phyloP scores from a whole-genome alignment of 2,329 filamentous ascomycete species.

The Aspergillus sp. region DNA sequence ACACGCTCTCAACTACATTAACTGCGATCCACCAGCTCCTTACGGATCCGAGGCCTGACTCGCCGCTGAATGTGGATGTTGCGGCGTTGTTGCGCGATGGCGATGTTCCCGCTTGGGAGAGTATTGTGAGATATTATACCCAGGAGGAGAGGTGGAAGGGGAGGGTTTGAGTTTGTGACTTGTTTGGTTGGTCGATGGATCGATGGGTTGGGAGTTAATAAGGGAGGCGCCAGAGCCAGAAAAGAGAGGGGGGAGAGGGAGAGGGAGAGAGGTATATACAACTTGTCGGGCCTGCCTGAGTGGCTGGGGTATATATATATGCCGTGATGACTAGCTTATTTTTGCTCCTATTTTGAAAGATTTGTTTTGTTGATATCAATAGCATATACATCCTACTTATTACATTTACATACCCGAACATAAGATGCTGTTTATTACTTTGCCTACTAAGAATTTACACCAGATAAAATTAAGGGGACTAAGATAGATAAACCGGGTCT shows the following conservation, averaged over 20 bases:
- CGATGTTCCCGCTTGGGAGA: conserved; percentile 47
- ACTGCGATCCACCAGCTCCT: conserved; percentile 50
- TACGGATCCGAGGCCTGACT: conserved; percentile 46
- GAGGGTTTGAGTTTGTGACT: neutral
- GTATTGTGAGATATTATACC: conserved; percentile 49
- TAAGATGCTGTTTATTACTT: neutral
- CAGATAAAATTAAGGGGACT: neutral
- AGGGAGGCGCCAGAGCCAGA: neutral
- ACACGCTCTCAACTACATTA: conserved; percentile 63
- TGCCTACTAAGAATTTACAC: neutral
- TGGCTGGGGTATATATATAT: neutral
- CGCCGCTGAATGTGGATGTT: conserved; percentile 51
- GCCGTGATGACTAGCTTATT: neutral
- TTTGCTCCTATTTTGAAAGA: neutral
- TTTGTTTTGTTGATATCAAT: neutral
- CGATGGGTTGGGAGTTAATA: too few species aligned
- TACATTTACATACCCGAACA: neutral
- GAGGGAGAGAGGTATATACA: neutral
- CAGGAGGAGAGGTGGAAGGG: conserved; percentile 45
- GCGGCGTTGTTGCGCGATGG: conserved; percentile 47
- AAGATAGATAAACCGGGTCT: neutral
- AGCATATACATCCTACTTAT: neutral
- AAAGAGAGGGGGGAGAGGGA: neutral
- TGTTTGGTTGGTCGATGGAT: neutral
- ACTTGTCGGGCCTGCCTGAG: neutral